Percentiles rank a stretch among this genome's conserved stretches.
phyloP scores from a whole-genome alignment of 495 filamentous ascomycete species.

The Tuber aestivum region DNA sequence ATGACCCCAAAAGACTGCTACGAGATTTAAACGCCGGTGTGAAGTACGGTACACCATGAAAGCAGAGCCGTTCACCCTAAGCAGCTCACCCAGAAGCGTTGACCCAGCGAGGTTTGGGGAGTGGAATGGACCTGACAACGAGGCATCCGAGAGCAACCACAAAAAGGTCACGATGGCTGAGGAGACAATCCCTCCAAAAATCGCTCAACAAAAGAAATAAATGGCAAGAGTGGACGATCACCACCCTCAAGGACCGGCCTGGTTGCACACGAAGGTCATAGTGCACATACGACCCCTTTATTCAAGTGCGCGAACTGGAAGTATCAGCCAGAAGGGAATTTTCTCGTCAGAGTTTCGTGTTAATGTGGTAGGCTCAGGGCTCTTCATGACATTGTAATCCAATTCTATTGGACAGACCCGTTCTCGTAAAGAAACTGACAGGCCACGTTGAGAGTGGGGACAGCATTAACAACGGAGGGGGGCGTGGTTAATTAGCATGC shows the following conservation, averaged over 20 bases:
- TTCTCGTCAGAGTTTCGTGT: not conserved
- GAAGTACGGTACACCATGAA: not conserved
- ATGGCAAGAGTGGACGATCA: slow-evolving; percentile 11
- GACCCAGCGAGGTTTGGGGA: not conserved
- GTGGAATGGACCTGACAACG: not conserved
- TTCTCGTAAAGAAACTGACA: slow-evolving; percentile 2
- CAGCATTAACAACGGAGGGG: slow-evolving; percentile 3
- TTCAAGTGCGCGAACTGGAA: slow-evolving; percentile 41
- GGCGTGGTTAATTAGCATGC: slow-evolving; percentile 32
- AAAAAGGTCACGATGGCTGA: not conserved
- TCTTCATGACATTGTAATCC: not conserved
- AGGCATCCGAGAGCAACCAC: not conserved
- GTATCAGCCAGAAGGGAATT: slow-evolving; percentile 17
- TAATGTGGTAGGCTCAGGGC: not conserved
- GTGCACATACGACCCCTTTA: slow-evolving; percentile 38
- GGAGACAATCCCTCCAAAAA: slow-evolving; percentile 12
- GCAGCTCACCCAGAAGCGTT: not conserved
- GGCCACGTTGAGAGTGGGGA: slow-evolving; percentile 7
- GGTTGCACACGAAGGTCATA: slow-evolving; percentile 39
- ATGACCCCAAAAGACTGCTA: not conserved
- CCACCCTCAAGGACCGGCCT: slow-evolving; percentile 35
- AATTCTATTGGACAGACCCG: not conserved
- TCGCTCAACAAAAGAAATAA: slow-evolving; percentile 19
- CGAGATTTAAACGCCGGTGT: not conserved
- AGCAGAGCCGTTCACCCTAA: not conserved